These are phyloP conservation scores for Aspergillus ochraceus DNA, from an alignment of 2,329 filamentous ascomycete genomes.

Conservation along the genomic window DNA sequence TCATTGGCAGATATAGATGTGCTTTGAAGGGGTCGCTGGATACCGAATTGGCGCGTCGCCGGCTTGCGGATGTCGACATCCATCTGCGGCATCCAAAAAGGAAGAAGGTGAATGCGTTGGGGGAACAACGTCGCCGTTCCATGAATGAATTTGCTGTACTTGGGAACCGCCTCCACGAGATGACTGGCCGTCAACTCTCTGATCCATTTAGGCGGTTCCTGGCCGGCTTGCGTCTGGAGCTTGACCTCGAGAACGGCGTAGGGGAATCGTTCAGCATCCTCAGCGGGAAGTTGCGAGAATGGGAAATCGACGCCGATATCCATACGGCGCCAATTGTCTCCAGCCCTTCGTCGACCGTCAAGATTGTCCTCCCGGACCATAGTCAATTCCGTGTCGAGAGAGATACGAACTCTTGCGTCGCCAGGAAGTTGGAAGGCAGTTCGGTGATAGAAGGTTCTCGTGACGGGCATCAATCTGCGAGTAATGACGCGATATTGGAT, in stretches of 20 bases:
- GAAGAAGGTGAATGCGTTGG: conserved; percentile 80
- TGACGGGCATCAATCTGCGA: conserved; percentile 83
- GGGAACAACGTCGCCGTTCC: conserved; percentile 87
- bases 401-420: conserved; percentile 93
- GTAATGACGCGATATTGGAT: conserved; percentile 91
- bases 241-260: conserved; percentile 98
- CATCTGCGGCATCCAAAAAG: conserved; percentile 99
- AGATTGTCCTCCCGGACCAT: conserved; percentile 96
- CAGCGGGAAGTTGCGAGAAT: conserved; percentile 81
- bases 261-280: conserved; percentile 87
- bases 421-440: conserved; percentile 97
- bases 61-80: conserved; percentile 96
- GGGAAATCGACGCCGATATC: conserved; percentile 97
- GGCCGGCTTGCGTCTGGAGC: conserved; percentile 90
- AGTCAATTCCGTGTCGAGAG: conserved; percentile 90
- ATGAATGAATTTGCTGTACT: conserved; percentile 99
- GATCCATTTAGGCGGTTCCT: conserved; percentile 96
- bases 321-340: conserved; percentile 92
- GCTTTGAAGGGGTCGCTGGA: conserved; percentile 74
- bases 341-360: conserved; percentile 72
- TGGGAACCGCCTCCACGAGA: conserved; percentile 96
- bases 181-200: conserved; percentile 89
- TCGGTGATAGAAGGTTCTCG: conserved; percentile 95
- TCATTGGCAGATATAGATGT: conserved; percentile 75
- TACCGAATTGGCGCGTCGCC: conserved; percentile 82